Percentiles rank a stretch among this genome's conserved stretches.
phyloP scores from a whole-genome alignment of 192 early-diverging fungal genomes.

The Entomortierella parvispora region DNA sequence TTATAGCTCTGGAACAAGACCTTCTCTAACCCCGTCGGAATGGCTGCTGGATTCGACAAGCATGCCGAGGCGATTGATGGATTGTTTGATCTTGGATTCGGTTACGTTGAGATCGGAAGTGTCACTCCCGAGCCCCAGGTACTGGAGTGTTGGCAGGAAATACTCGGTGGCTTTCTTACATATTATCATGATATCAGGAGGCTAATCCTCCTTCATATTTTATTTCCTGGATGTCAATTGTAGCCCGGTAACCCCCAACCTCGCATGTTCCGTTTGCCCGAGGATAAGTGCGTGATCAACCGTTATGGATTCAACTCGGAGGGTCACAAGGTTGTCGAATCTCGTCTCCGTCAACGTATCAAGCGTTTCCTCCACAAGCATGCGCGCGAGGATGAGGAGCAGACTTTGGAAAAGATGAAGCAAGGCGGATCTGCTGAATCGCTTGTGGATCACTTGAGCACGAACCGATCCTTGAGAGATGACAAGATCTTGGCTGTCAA shows the following conservation, averaged over 20 bases:
- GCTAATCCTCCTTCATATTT: background rate
- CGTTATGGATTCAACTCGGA: conserved; percentile 92
- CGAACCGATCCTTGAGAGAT: conserved; percentile 66
- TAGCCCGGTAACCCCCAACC: conserved; percentile 87
- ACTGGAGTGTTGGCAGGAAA: too few relatives aligned
- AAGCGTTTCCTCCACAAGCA: conserved; percentile 64
- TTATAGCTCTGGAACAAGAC: conserved; percentile 75
- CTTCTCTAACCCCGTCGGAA: conserved; percentile 81
- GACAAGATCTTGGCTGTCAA: conserved; percentile 84
- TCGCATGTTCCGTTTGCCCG: conserved; percentile 83
- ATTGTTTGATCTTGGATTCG: conserved; percentile 87
- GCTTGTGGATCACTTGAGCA: conserved; percentile 45
- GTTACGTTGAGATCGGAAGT: conserved; percentile 89
- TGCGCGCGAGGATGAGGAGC: conserved; percentile 57
- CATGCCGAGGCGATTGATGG: conserved; percentile 88
- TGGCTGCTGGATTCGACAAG: conserved; percentile 95
- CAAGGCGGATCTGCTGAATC: conserved; percentile 44
- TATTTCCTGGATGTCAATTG: background rate
- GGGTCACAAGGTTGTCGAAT: conserved; percentile 69
- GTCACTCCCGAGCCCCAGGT: conserved; percentile 88
- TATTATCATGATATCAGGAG: background rate
- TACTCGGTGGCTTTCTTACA: background rate
- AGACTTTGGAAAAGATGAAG: conserved; percentile 56
- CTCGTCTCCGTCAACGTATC: conserved; percentile 78
- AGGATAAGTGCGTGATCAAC: conserved; percentile 84